A percentile compares a stretch with the other conserved stretches of the same genome.
These are phyloP conservation scores for Podila clonocystis DNA, from an alignment of 192 early-diverging fungal genomes.

Conservation along the genomic window DNA sequence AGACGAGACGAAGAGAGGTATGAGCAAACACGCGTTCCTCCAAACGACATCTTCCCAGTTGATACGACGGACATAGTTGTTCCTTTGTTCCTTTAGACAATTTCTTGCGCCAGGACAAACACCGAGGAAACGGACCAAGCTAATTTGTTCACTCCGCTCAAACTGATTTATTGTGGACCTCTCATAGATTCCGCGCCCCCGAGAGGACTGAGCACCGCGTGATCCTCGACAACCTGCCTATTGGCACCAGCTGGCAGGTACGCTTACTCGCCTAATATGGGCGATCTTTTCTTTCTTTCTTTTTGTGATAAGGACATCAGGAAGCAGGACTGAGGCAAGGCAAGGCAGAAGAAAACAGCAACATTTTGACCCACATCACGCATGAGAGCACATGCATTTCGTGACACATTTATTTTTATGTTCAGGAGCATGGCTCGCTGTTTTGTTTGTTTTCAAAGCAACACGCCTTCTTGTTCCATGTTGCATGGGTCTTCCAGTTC, in stretches of 20 bases:
- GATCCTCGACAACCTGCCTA: conserved; percentile 83
- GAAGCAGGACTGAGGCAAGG: too few species aligned
- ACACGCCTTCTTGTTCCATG: too few species aligned
- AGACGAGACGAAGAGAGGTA: conserved; percentile 57
- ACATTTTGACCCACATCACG: too few species aligned
- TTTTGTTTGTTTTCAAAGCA: too few species aligned
- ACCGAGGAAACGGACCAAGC: too few species aligned
- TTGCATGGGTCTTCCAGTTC: too few species aligned
- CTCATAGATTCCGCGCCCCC: conserved; percentile 52
- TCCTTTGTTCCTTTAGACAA: neutral
- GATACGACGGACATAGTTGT: conserved; percentile 54
- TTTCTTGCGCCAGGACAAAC: too few species aligned
- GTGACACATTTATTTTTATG: too few species aligned
- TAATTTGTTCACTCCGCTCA: conserved; percentile 5
- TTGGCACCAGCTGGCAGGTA: conserved; percentile 88
- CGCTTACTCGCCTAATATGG: conserved; percentile 38
- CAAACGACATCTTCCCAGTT: conserved; percentile 8
- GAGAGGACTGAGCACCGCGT: conserved; percentile 74
- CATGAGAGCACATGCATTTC: too few species aligned
- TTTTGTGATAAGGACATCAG: neutral
- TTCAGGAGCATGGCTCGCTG: too few species aligned
- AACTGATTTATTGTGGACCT: neutral
- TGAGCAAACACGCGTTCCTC: too few species aligned
- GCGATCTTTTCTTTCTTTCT: conserved; percentile 2
- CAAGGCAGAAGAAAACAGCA: too few species aligned